Base-by-base conservation (phyloP, 345 rosid genomes). In the Lagerstroemia speciosa region DNA sequence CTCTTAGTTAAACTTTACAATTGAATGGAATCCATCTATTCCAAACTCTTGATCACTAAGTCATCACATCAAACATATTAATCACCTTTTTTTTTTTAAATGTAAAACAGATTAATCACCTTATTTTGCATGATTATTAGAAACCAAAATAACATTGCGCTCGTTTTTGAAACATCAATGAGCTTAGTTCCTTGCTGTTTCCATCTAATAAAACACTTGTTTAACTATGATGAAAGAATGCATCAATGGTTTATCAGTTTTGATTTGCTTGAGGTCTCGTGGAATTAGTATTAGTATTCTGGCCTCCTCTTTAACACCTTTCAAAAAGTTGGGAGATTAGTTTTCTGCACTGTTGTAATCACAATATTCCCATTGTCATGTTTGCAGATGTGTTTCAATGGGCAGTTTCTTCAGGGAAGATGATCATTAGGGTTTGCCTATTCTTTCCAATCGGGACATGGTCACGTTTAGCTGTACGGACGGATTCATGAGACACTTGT, bases 371-470 rank as follows among this genome's bases (percentile, higher is more conserved):
- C 58, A 72, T 67, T 67, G 29, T 69, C 62, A 70, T 81, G 55
- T 67, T 48, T 70, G 70, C 80, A 93, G 97, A 89, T 77, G 93
- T 93, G 53, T 90, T 87, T 79, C 84, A 83, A 62, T 90, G 97
- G 97, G 98, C 92, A 66, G 90, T 84, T 79, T 77, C 86, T 64
- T 81, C 72, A 15, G 84, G 85, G 78, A 85, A 81, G 88, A 89
- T 90, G 97, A 82, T 70, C 76, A 86, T 87, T 63, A 80, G 97
- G 77, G 85, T 82, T 75, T 90, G 92, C 87, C 81, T 93, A 76
- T 90, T 90, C 83, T 93, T 93, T 64, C 97, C 97, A 1, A 73
- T 93, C 72, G 83, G 83, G 46, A 87, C 94, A 69, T 87, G 87
- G 93, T 67, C 85, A 24, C 88, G 83, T 43, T 81, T 93, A 74